phyloP scores from a whole-genome alignment of 805 yeast genomes.

The Tetrapisispora pingtungensis region DNA sequence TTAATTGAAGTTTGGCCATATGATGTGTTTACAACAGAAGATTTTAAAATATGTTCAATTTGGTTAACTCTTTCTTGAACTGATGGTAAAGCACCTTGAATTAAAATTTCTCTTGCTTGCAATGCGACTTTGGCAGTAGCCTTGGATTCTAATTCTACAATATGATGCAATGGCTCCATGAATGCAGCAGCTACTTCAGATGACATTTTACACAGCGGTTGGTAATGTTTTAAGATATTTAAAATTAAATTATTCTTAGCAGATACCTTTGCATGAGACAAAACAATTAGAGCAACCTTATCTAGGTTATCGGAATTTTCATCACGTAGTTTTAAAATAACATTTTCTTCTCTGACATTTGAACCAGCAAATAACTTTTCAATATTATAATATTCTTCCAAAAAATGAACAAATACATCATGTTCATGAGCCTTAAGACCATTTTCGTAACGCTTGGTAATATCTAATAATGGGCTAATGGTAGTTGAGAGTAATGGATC shows the following conservation, averaged over 20 bases:
- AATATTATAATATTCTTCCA: conserved; percentile 63
- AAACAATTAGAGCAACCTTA: conserved; percentile 59
- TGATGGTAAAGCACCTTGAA: conserved; percentile 95
- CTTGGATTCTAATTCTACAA: conserved; percentile 85
- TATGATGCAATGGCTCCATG: conserved; percentile 59
- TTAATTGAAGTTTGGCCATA: conserved; percentile 76
- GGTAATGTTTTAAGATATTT: conserved; percentile 76
- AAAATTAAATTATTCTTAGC: conserved; percentile 84
- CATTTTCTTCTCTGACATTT: conserved; percentile 77
- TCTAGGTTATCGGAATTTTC: conserved; percentile 67
- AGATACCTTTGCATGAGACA: conserved; percentile 88
- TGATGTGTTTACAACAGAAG: conserved; percentile 79
- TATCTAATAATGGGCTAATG: conserved; percentile 61
- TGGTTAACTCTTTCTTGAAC: conserved; percentile 94
- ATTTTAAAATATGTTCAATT: conserved; percentile 86
- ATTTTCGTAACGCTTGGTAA: conserved; percentile 58
- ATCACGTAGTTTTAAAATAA: conserved; percentile 77
- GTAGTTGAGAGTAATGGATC: conserved; percentile 47
- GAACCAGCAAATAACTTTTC: conserved; percentile 73
- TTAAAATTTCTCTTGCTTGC: conserved; percentile 91
- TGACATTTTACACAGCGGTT: conserved; percentile 64
- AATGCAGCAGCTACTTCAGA: conserved; percentile 59
- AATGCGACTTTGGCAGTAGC: conserved; percentile 87
- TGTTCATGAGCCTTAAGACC: conserved; percentile 84
- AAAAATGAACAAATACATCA: conserved; percentile 55